These are phyloP conservation scores for Xylaria arbuscula DNA, from an alignment of 2,329 filamentous ascomycete genomes.

Conservation along the genomic window DNA sequence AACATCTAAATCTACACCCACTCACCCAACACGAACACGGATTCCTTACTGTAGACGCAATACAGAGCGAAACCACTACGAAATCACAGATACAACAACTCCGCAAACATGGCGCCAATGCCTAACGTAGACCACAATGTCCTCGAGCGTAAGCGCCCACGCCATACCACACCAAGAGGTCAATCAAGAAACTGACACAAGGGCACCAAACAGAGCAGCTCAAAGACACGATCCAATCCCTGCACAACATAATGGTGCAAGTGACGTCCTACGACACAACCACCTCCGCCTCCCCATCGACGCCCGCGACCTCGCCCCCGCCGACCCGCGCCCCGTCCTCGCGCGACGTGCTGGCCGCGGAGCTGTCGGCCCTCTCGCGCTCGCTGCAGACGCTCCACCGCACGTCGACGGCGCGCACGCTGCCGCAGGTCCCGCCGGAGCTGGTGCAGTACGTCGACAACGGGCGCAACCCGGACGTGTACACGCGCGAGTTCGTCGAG, in stretches of 20 bases:
- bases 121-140: slow-evolving; percentile 29
- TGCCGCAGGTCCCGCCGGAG: slow-evolving; percentile 69
- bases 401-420: slow-evolving; percentile 55
- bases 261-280: slow-evolving; percentile 67
- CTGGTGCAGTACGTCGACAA: slow-evolving; percentile 76
- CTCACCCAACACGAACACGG: background rate
- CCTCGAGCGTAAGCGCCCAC: slow-evolving; percentile 37
- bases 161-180: background rate
- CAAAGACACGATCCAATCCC: slow-evolving; percentile 51
- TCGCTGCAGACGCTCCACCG: slow-evolving; percentile 56
- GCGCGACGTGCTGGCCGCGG: slow-evolving; percentile 65
- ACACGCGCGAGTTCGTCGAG: slow-evolving; percentile 79
- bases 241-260: slow-evolving; percentile 62
- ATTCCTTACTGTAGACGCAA: background rate
- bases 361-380: slow-evolving; percentile 59
- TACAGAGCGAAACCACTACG: background rate
- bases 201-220: slow-evolving; percentile 46
- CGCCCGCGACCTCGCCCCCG: slow-evolving; percentile 8
- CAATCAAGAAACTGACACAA: background rate
- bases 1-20: background rate
- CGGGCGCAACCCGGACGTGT: slow-evolving; percentile 78
- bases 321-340: slow-evolving; percentile 53
- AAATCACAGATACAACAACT: background rate
- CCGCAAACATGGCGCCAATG: slow-evolving; percentile 35
- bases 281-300: background rate